phyloP scores from a whole-genome alignment of 2,329 filamentous ascomycete genomes.

The Xylaria sp. region DNA sequence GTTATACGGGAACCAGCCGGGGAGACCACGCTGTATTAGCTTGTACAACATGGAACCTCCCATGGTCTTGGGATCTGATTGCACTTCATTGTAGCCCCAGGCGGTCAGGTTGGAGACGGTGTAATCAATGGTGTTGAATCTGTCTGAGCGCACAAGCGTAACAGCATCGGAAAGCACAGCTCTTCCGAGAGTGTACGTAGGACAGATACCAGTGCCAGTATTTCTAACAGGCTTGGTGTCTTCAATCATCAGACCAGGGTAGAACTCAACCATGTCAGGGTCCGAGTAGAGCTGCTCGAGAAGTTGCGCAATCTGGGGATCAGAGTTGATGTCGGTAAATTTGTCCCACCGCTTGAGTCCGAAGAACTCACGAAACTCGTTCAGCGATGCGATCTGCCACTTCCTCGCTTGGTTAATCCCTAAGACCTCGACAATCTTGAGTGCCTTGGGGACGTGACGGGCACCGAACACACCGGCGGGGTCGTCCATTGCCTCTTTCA shows the following conservation, averaged over 20 bases:
- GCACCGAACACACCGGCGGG: constrained; percentile 70
- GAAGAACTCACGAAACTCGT: constrained; percentile 74
- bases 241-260: constrained; percentile 74
- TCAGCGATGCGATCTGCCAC: constrained; percentile 70
- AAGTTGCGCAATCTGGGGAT: constrained; percentile 65
- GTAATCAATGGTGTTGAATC: constrained; percentile 67
- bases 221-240: constrained; percentile 63
- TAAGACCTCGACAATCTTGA: constrained; percentile 70
- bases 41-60: constrained; percentile 59
- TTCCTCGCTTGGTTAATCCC: constrained; percentile 71
- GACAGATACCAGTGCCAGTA: constrained; percentile 64
- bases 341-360: constrained; percentile 65
- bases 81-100: constrained; percentile 58
- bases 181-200: constrained; percentile 64
- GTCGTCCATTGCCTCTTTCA: constrained; percentile 70
- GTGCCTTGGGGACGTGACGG: constrained; percentile 66
- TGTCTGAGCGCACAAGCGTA: constrained; percentile 67
- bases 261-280: constrained; percentile 75
- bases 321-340: constrained; percentile 69
- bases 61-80: constrained; percentile 52
- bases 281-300: constrained; percentile 70
- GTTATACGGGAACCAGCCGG: constrained; percentile 58
- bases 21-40: constrained; percentile 58
- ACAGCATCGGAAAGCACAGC: constrained; percentile 70
- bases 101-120: constrained; percentile 55